These are phyloP conservation scores for Ilex paraguariensis DNA, from an alignment of 305 asterid species.

Conservation along the genomic window DNA sequence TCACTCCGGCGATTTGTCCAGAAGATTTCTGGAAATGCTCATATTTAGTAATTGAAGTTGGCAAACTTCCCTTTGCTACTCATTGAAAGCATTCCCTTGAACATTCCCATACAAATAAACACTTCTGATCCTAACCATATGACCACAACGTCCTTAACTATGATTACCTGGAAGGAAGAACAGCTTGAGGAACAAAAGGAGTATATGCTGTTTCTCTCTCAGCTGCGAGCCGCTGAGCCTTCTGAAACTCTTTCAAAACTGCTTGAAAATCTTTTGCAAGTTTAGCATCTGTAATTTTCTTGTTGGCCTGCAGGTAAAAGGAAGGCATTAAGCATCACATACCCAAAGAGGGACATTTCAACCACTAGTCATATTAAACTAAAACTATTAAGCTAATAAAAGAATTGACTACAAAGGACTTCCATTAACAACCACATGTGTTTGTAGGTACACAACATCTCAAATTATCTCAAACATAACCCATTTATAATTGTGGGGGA, in stretches of 20 bases:
- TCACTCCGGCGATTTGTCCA: background rate
- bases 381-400: background rate
- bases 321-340: no score
- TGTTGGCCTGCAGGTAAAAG: conserved; percentile 36
- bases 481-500: no score
- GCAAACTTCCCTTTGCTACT: no score
- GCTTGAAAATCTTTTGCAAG: conserved; percentile 64
- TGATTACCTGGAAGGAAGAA: conserved; percentile 39
- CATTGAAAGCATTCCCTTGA: no score
- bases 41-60: no score
- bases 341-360: background rate
- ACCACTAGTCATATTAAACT: no score
- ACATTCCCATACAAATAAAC: no score
- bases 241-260: conserved; percentile 58
- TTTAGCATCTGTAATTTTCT: conserved; percentile 60
- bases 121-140: background rate
- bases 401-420: background rate
- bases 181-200: conserved; percentile 25
- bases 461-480: no score
- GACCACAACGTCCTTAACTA: background rate
- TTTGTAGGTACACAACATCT: no score
- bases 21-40: no score
- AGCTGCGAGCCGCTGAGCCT: conserved; percentile 62
- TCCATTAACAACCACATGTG: no score
- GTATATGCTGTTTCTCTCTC: conserved; percentile 41